Percentiles rank a stretch among this genome's conserved stretches.
Conservation (phyloP, 2,329 filamentous ascomycete genomes). For the Bipolaris gigantea region DNA sequence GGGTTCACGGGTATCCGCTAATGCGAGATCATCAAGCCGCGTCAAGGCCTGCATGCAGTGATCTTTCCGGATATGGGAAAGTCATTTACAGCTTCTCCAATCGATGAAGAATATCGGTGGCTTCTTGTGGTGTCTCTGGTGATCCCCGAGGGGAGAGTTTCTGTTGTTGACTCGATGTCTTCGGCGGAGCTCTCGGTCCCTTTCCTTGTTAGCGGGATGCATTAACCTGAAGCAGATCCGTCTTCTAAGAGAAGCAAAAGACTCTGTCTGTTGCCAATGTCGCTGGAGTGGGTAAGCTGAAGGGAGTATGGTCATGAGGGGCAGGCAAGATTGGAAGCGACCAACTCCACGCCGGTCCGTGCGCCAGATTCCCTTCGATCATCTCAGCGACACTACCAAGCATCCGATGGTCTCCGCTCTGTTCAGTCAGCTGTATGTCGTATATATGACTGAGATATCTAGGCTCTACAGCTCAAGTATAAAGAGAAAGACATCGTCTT, state of each 20-base stretch:
- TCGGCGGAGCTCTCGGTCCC: conserved; percentile 3
- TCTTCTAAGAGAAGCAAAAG: neutral
- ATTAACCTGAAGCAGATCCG: neutral
- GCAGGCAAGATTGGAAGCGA: neutral
- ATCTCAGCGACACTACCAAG: neutral
- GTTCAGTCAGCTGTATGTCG: neutral
- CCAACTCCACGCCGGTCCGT: conserved; percentile 2
- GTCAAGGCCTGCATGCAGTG: neutral
- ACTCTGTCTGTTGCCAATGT: neutral
- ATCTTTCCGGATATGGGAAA: neutral
- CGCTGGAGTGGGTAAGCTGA: neutral
- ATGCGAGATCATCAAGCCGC: neutral
- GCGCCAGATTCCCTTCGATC: neutral
- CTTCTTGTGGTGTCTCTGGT: neutral
- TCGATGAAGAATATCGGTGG: neutral
- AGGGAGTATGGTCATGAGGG: neutral
- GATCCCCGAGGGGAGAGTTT: neutral
- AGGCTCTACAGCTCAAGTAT: neutral
- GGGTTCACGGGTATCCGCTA: neutral
- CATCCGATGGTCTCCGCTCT: neutral
- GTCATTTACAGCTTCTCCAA: neutral
- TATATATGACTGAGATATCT: neutral
- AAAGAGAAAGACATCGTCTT: neutral
- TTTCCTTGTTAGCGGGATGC: neutral
- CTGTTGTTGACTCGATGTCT: conserved; percentile 2